These are phyloP conservation scores for Candida ficus DNA, from an alignment of 805 yeast species.

Conservation along the genomic window DNA sequence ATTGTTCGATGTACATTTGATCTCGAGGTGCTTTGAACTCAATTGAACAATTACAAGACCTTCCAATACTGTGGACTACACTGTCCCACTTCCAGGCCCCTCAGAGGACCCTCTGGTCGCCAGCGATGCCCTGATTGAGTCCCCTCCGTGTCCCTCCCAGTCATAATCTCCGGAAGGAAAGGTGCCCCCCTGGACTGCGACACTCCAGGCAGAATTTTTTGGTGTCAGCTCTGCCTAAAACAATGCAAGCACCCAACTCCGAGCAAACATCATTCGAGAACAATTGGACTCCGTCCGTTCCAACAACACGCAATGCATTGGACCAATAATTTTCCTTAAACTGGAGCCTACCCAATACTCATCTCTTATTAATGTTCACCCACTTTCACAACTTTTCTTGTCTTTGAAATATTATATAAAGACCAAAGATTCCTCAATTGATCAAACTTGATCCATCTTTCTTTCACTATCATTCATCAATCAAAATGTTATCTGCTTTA, in stretches of 20 bases:
- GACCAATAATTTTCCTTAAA: background rate
- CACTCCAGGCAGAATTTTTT: too few relatives aligned
- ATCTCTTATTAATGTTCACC: background rate
- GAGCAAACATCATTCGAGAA: conserved; percentile 2
- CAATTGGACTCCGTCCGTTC: conserved; percentile 4
- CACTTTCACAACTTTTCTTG: background rate
- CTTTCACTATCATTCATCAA: background rate
- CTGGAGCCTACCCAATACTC: too few relatives aligned
- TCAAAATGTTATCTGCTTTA: conserved; percentile 18
- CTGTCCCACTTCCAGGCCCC: too few relatives aligned
- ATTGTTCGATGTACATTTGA: background rate
- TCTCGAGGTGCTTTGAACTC: background rate
- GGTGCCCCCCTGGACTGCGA: too few relatives aligned
- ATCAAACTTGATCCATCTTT: too few relatives aligned
- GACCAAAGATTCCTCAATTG: background rate
- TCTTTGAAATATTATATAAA: background rate
- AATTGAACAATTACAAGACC: too few relatives aligned
- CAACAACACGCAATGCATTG: background rate
- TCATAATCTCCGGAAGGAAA: background rate
- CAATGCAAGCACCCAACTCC: conserved; percentile 5
- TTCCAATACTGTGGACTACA: too few relatives aligned
- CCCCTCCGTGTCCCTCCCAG: too few relatives aligned
- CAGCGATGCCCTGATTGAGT: too few relatives aligned
- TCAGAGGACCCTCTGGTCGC: too few relatives aligned
- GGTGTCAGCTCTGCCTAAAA: background rate